A percentile compares a stretch with the other conserved stretches of the same genome.
Conservation (phyloP, 108 stramenopile species). For the Nannochloropsis salina region DNA sequence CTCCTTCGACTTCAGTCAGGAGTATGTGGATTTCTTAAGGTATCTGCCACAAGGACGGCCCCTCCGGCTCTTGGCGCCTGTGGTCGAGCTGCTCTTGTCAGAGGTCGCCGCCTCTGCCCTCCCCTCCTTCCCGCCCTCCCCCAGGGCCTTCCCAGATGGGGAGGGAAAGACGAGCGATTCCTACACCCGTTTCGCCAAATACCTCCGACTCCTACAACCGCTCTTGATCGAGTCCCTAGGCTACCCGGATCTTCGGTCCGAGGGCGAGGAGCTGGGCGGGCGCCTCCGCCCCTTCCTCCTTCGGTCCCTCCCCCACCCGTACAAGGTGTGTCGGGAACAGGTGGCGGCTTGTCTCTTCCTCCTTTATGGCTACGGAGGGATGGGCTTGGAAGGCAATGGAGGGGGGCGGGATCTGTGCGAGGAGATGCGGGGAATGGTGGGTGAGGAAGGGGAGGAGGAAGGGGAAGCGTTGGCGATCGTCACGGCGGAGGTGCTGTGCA, state of each 20-base stretch:
- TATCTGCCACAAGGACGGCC: neutral
- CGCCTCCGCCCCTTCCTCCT: constrained; percentile 37
- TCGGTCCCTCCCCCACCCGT: constrained; percentile 35
- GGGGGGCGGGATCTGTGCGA: neutral
- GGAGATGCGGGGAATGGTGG: too few species aligned
- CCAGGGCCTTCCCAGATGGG: too few species aligned
- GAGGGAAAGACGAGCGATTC: neutral
- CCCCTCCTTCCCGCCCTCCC: too few species aligned
- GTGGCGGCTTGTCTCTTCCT: constrained; percentile 34
- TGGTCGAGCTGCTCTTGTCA: neutral
- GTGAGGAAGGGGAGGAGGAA: neutral
- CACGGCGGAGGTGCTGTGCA: neutral
- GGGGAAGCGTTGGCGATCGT: neutral
- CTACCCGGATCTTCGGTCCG: neutral
- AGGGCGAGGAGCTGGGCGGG: constrained; percentile 30
- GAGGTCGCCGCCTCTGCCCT: neutral
- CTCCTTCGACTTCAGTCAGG: neutral
- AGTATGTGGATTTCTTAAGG: neutral
- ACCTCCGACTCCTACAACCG: constrained; percentile 29
- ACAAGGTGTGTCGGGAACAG: constrained; percentile 42
- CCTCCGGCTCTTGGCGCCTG: neutral
- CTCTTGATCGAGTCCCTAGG: constrained; percentile 32
- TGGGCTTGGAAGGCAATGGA: neutral
- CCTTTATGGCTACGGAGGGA: neutral
- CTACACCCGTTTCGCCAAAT: constrained; percentile 24